Percentiles rank a stretch among this genome's conserved stretches.
Evolutionary conservation across 139 green algal species (phyloP).

Genomic region (Volvox africanus): DNA sequence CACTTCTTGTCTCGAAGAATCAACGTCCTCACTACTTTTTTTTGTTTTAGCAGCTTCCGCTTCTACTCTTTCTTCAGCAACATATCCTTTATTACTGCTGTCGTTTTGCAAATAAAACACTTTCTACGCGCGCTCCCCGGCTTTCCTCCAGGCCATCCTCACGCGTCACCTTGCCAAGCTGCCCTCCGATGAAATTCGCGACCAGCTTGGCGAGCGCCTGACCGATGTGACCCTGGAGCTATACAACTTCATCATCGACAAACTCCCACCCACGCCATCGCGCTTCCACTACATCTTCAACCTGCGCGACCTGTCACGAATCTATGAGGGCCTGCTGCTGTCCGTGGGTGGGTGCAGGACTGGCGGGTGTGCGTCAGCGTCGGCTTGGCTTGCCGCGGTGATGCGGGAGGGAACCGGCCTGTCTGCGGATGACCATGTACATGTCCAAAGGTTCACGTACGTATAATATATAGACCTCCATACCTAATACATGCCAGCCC

Average conservation of each 20-base stretch:
- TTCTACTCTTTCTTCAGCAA: no score
- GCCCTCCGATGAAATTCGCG: constrained; percentile 65
- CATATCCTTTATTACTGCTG: not conserved
- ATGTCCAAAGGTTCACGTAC: not conserved
- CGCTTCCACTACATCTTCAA: constrained; percentile 94
- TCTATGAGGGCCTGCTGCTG: constrained; percentile 81
- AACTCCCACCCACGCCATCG: constrained; percentile 82
- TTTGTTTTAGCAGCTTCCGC: no score
- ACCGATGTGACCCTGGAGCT: constrained; percentile 77
- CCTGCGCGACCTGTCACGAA: constrained; percentile 79
- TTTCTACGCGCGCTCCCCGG: not conserved
- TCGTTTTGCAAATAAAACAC: no score
- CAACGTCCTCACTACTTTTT: no score
- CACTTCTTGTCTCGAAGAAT: no score
- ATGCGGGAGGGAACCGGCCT: not conserved
- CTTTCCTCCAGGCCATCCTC: constrained; percentile 70
- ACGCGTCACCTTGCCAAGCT: constrained; percentile 68
- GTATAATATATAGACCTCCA: no score
- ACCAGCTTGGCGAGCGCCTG: constrained; percentile 61
- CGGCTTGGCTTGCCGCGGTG: not conserved
- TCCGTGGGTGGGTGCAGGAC: constrained; percentile 29
- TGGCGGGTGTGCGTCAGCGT: not conserved
- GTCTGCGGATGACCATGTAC: not conserved
- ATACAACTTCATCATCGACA: constrained; percentile 85
- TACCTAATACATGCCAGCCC: no score